Evolutionary conservation across 352 stramenopile genomes (phyloP).

Genomic region (Peronospora farinosa): DNA sequence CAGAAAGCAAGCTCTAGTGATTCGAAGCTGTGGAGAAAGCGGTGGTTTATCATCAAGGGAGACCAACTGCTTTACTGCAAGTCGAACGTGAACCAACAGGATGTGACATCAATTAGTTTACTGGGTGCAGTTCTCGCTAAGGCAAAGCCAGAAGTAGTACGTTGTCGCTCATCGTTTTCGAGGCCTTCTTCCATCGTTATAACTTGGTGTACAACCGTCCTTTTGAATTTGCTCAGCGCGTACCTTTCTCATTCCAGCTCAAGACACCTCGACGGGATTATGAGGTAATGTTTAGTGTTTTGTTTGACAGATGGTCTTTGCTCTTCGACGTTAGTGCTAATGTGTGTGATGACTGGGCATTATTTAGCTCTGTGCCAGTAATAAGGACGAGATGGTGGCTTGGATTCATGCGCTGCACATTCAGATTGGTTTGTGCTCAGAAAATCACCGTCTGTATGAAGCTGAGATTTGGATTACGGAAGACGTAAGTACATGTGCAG

Average conservation of each 20-base stretch:
- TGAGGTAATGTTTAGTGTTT: constrained; percentile 30
- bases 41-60: constrained; percentile 84
- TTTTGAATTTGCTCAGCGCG: constrained; percentile 30
- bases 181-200: constrained; percentile 2
- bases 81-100: constrained; percentile 70
- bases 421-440: constrained; percentile 69
- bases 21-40: constrained; percentile 71
- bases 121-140: constrained; percentile 71
- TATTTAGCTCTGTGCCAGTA: constrained; percentile 60
- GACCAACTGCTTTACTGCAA: constrained; percentile 85
- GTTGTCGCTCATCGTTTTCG: constrained; percentile 8
- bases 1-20: constrained; percentile 80
- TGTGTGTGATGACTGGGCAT: neutral
- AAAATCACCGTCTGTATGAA: constrained; percentile 76
- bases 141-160: constrained; percentile 63
- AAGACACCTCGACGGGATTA: constrained; percentile 67
- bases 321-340: neutral
- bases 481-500: constrained; percentile 42
- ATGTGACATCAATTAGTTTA: constrained; percentile 77
- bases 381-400: constrained; percentile 71
- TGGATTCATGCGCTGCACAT: constrained; percentile 80
- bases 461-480: constrained; percentile 83
- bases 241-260: constrained; percentile 73
- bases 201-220: neutral
- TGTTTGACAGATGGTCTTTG: neutral